These are phyloP conservation scores for Lizonia empirigonia DNA, from an alignment of 2,329 filamentous ascomycete species.

Conservation along the genomic window DNA sequence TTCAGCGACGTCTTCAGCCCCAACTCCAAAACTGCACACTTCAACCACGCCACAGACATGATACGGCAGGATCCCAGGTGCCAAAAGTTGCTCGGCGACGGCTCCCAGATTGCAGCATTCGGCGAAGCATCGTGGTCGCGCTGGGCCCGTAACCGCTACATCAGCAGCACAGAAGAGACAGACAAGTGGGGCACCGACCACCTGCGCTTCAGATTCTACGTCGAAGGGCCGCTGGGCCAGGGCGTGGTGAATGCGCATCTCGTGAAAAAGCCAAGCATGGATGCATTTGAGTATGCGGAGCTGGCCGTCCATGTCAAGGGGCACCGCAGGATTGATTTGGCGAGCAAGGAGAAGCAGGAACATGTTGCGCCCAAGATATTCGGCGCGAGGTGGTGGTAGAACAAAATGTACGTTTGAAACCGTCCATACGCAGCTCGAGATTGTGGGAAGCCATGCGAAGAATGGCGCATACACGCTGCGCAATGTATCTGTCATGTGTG, in stretches of 20 bases:
- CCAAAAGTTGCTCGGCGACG: conserved; percentile 73
- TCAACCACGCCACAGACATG: conserved; percentile 82
- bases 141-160: conserved; percentile 71
- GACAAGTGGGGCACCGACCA: conserved; percentile 80
- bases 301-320: conserved; percentile 81
- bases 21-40: conserved; percentile 83
- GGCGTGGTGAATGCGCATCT: conserved; percentile 81
- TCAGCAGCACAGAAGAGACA: conserved; percentile 68
- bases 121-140: conserved; percentile 82
- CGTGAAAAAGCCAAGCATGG: conserved; percentile 67
- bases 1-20: conserved; percentile 51
- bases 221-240: conserved; percentile 75
- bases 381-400: conserved; percentile 45
- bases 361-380: conserved; percentile 45
- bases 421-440: not conserved
- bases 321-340: conserved; percentile 53
- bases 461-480: no score
- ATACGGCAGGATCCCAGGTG: conserved; percentile 76
- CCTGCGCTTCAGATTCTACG: conserved; percentile 81
- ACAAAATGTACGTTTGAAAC: not conserved
- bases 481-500: no score
- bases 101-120: conserved; percentile 75
- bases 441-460: not conserved
- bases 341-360: conserved; percentile 34
- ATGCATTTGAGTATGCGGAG: conserved; percentile 78